These are phyloP conservation scores for Friedmanniomyces simplex DNA, from an alignment of 495 filamentous ascomycete genomes.

Conservation along the genomic window DNA sequence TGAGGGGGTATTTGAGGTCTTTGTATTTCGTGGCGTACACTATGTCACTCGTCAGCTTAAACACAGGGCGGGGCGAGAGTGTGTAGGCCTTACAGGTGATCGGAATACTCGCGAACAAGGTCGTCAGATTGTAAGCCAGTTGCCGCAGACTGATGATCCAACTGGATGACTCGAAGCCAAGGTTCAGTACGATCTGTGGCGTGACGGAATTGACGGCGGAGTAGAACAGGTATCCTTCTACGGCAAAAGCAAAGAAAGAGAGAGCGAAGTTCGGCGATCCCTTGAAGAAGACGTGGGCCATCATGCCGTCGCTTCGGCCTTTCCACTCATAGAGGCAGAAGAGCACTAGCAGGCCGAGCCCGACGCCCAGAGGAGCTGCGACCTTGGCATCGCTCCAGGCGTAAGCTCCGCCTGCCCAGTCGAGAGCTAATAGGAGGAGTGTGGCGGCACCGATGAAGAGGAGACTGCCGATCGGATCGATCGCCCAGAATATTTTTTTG, in stretches of 20 bases:
- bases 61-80: neutral
- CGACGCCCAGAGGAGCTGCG: slow-evolving; percentile 38
- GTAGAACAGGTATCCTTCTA: slow-evolving; percentile 49
- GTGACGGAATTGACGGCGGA: slow-evolving; percentile 45
- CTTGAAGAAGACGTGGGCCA: slow-evolving; percentile 46
- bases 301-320: slow-evolving; percentile 40
- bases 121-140: slow-evolving; percentile 29
- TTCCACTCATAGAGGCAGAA: slow-evolving; percentile 47
- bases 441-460: slow-evolving; percentile 41
- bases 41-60: neutral
- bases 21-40: slow-evolving; percentile 41
- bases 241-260: slow-evolving; percentile 43
- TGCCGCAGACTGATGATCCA: slow-evolving; percentile 40
- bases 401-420: slow-evolving; percentile 44
- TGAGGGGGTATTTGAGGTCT: slow-evolving; percentile 40
- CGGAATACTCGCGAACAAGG: slow-evolving; percentile 26
- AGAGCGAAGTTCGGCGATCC: slow-evolving; percentile 43
- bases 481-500: slow-evolving; percentile 39
- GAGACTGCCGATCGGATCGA: slow-evolving; percentile 43
- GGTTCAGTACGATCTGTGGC: slow-evolving; percentile 43
- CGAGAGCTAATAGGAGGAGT: slow-evolving; percentile 40
- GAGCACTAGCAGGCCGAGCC: slow-evolving; percentile 34
- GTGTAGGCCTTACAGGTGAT: slow-evolving; percentile 26
- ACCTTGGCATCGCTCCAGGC: slow-evolving; percentile 40
- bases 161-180: slow-evolving; percentile 41